Evolutionary conservation across 768 basidiomycete species (phyloP), one percentile per base, ranked within the genome.

Genomic region (Austroboletus eburneus): DNA sequence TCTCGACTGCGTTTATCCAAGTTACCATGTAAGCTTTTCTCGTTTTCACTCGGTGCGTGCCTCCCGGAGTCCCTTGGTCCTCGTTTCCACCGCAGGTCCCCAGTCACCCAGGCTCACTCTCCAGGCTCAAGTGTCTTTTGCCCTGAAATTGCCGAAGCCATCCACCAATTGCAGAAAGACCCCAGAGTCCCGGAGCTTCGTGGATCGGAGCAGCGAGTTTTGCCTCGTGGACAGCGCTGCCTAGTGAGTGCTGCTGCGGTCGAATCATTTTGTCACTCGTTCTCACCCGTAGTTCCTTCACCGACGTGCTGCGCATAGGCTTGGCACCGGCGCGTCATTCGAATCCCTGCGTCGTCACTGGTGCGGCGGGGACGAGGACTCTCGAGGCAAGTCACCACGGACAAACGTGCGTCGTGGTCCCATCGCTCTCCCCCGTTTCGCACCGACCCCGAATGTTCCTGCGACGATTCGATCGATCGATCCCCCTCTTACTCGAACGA

Each of bases 181-280:
- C 79, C 81, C 9, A 75, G 83, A 43, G 78, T 82, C 1, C 46
- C 59, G 3, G 63, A 65, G 9, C 60, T 79, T n/a, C 9, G 73
- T 79, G 73, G 76, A 78, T 25, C 80, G 82, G 52, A 70, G 72
- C 18, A 80, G 72, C 61, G 84, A 92, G 45, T 95, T 95, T 58
- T 94, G 95, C 61, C 72, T 96, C 13, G 94, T 94, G 91, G 94
- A 96, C 61, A 88, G 81, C n/a, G 94, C 94, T 0, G 74, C 75
- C 36, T 95, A 95, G 89, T 91, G 56, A 61, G 87, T 77, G 9
- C 21, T n/a, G n/a, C n/a, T 9, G 20, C 33, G 27, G 27, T 38
- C 12, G 23, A 3, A 6, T 42, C 17, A 14, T 24, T 2, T 35
- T 39, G 9, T 6, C 24, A 0, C 24, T 39, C 20, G 18, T 41